Base-by-base conservation (phyloP, 805 yeast genomes). In the Kodamaea fukazawae region DNA sequence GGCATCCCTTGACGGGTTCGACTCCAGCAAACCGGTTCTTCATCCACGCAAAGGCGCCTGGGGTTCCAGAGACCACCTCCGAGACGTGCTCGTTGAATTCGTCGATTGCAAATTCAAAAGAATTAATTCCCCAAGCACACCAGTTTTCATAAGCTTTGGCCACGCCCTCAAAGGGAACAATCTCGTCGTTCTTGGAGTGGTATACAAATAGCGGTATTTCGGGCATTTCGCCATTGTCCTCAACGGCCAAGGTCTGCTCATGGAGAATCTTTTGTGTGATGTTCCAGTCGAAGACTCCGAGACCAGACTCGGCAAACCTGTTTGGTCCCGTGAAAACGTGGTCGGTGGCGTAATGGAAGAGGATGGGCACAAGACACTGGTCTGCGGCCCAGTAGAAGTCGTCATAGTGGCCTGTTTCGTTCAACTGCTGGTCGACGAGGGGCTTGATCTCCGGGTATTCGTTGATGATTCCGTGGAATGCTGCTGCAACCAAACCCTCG, bases 401-500 rank as follows among this genome's bases (percentile, higher is more conserved):
- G 8, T 17, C 37, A 7, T 7, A n/a, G 10, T 29, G 11, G 22
- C 29, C 27, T 13, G 11, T 11, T 3, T 4, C 17, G 22, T 11
- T 5, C 29, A 39, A 20, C 13, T 34, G 35, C 11, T 29, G 27
- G 6, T 34, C 20, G 6, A 39, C 14, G n/a, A 30, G 6, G 9
- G 14, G 16, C 7, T 12, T 6, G 17, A 57, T 34, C 13, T 44
- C 54, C 3, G 70, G 63, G 39, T 64, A 64, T 32, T 58, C 67
- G 22, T 57, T 46, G 13, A 48, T 41, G 32, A 65, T 49, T 3
- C 72, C 71, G 23, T 48, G 46, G 12, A 66, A 41, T 1, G 61
- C 66, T 18, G 43, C 41, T 5, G 61, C 56, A 20, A 52, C 51
- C 12, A 65, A 49, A 1, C 68, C 70, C 2, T 65, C 54, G 22